phyloP scores from a whole-genome alignment of 2,329 filamentous ascomycete species.

The Alternaria sp. region DNA sequence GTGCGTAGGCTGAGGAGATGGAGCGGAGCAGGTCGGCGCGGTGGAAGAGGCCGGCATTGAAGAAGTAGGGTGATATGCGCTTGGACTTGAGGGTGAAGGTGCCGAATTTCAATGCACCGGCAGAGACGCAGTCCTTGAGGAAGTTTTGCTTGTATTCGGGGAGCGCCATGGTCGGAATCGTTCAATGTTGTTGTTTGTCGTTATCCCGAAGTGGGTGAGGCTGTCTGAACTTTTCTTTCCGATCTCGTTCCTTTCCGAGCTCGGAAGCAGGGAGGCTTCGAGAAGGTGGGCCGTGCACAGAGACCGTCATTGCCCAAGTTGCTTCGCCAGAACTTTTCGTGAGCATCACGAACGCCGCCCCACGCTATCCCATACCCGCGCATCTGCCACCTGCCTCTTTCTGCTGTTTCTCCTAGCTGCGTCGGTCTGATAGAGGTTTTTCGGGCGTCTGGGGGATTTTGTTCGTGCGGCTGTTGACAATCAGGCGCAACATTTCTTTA shows the following conservation, averaged over 20 bases:
- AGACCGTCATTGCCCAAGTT: slow-evolving; percentile 26
- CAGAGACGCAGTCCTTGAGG: slow-evolving; percentile 70
- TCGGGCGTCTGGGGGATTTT: slow-evolving; percentile 25
- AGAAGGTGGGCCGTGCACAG: slow-evolving; percentile 30
- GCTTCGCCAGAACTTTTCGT: slow-evolving; percentile 42
- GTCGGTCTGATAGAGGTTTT: slow-evolving; percentile 19
- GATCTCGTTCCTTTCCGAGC: slow-evolving; percentile 36
- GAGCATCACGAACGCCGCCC: slow-evolving; percentile 26
- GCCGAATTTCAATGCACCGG: slow-evolving; percentile 79
- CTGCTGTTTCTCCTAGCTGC: slow-evolving; percentile 9
- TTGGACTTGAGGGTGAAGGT: slow-evolving; percentile 91
- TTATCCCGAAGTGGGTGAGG: slow-evolving; percentile 9
- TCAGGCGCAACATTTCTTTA: slow-evolving; percentile 27
- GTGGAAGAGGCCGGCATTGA: slow-evolving; percentile 94
- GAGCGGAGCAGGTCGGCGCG: slow-evolving; percentile 77
- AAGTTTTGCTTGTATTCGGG: slow-evolving; percentile 69
- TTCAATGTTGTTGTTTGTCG: background rate
- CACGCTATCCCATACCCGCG: slow-evolving; percentile 35
- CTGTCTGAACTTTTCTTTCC: slow-evolving; percentile 28
- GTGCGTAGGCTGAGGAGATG: slow-evolving; percentile 82
- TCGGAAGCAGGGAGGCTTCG: slow-evolving; percentile 35
- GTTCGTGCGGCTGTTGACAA: slow-evolving; percentile 20
- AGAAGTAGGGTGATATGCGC: slow-evolving; percentile 92
- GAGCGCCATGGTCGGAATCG: slow-evolving; percentile 27
- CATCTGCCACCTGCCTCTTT: slow-evolving; percentile 27